Percentiles rank a stretch among this genome's conserved stretches.
Evolutionary conservation across 306 rosid species (phyloP).

Genomic region (Purshia tridentata): DNA sequence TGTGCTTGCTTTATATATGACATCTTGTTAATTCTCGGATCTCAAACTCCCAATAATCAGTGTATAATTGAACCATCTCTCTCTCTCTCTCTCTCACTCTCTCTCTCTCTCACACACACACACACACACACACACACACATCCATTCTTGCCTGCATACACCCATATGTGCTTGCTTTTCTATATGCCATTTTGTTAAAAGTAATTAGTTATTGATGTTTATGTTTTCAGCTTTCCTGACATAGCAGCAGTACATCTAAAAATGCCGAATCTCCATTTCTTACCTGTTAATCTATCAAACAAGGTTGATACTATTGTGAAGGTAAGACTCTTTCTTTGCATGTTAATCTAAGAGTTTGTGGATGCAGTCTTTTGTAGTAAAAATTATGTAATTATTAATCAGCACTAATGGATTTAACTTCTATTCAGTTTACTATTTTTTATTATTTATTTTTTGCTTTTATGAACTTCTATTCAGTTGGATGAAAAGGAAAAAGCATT

Average conservation of each 20-base stretch:
- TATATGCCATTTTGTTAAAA: background rate
- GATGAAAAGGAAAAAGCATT: too few species aligned
- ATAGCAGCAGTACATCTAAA: conserved; percentile 63
- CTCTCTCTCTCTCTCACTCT: background rate
- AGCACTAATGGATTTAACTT: background rate
- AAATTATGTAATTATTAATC: background rate
- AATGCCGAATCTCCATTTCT: conserved; percentile 96
- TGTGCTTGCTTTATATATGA: too few species aligned
- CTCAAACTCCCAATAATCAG: too few species aligned
- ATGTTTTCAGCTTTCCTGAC: conserved; percentile 68
- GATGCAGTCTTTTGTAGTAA: background rate
- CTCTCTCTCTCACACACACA: too few species aligned
- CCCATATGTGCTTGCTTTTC: background rate
- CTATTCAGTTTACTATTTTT: background rate
- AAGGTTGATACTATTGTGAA: conserved; percentile 67
- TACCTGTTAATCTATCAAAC: conserved; percentile 78
- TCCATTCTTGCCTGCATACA: background rate
- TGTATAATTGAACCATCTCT: background rate
- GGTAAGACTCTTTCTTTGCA: conserved; percentile 46
- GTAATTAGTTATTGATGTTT: conserved; percentile 19
- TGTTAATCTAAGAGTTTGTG: conserved; percentile 11
- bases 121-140: background rate
- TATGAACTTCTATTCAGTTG: too few species aligned
- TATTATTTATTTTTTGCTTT: too few species aligned
- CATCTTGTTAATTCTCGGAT: too few species aligned